A percentile compares a stretch with the other conserved stretches of the same genome.
Conservation (phyloP, 1,284 basidiomycete species). For the Cutaneotrichosporon mucoides region DNA sequence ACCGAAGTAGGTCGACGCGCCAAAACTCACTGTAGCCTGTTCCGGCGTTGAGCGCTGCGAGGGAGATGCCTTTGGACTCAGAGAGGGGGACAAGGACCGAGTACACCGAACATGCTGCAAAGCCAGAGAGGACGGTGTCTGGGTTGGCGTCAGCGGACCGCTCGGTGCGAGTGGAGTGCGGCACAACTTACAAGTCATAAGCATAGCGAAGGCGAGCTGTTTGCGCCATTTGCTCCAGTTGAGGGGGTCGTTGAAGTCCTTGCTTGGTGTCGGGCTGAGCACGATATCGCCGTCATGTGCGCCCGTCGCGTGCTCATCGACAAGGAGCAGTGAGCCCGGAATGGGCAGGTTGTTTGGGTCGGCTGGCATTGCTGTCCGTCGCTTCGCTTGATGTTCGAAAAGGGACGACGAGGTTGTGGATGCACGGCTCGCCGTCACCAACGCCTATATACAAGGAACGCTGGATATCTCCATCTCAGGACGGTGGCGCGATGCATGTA, state of each 20-base stretch:
- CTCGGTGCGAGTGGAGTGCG: too few species aligned
- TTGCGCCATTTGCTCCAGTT: slow-evolving; percentile 22
- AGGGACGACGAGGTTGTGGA: too few species aligned
- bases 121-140: slow-evolving; percentile 17
- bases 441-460: too few species aligned
- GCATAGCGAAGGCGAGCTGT: slow-evolving; percentile 17
- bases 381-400: too few species aligned
- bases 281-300: slow-evolving; percentile 17
- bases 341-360: slow-evolving; percentile 14
- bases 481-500: too few species aligned
- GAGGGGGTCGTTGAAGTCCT: slow-evolving; percentile 25
- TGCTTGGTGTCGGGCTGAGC: slow-evolving; percentile 20
- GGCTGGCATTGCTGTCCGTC: too few species aligned
- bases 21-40: slow-evolving; percentile 21
- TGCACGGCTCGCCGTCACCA: too few species aligned
- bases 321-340: slow-evolving; percentile 22
- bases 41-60: slow-evolving; percentile 22
- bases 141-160: not conserved
- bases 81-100: slow-evolving; percentile 25
- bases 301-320: slow-evolving; percentile 9
- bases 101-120: slow-evolving; percentile 16
- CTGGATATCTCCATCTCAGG: too few species aligned
- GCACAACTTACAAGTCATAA: slow-evolving; percentile 17
- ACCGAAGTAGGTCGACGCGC: too few species aligned
- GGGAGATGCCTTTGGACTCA: slow-evolving; percentile 18